Conservation (phyloP, 768 basidiomycete species). For the Suillus tomentosus region DNA sequence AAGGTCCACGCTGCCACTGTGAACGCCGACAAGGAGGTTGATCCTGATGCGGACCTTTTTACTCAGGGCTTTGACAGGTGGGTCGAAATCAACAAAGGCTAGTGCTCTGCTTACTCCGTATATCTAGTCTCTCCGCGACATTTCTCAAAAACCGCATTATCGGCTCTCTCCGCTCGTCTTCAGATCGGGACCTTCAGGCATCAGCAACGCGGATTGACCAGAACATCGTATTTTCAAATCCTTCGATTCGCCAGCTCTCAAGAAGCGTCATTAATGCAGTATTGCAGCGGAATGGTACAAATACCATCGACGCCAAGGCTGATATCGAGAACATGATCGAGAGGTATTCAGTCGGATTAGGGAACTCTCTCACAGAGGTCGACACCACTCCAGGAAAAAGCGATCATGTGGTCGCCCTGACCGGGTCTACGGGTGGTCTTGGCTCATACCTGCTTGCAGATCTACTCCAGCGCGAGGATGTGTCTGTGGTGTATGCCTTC, state of each 20-base stretch:
- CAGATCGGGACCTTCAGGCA: slow-evolving; percentile 29
- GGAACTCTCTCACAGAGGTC: slow-evolving; percentile 16
- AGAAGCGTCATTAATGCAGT: slow-evolving; percentile 21
- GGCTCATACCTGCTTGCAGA: slow-evolving; percentile 38
- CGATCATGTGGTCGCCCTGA: slow-evolving; percentile 35
- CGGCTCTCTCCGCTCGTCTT: slow-evolving; percentile 30
- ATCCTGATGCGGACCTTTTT: slow-evolving; percentile 28
- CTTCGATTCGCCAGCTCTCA: slow-evolving; percentile 40
- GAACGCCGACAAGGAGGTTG: slow-evolving; percentile 10
- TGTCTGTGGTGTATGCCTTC: slow-evolving; percentile 35
- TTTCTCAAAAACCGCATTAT: slow-evolving; percentile 27
- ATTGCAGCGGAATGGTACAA: neutral
- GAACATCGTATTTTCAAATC: slow-evolving; percentile 40
- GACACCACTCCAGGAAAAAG: neutral
- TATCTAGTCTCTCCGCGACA: slow-evolving; percentile 31
- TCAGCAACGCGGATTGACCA: slow-evolving; percentile 28
- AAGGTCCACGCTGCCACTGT: slow-evolving; percentile 23
- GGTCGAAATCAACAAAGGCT: neutral
- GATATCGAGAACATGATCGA: slow-evolving; percentile 41
- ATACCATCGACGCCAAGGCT: slow-evolving; percentile 14
- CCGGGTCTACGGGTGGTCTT: slow-evolving; percentile 42
- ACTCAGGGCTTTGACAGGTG: slow-evolving; percentile 42
- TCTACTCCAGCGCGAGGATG: slow-evolving; percentile 25
- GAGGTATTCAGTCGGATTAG: slow-evolving; percentile 35
- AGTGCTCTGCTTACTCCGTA: neutral